A percentile compares a stretch with the other conserved stretches of the same genome.
phyloP scores from a whole-genome alignment of 345 rosid genomes.

The Ceriops zippeliana region DNA sequence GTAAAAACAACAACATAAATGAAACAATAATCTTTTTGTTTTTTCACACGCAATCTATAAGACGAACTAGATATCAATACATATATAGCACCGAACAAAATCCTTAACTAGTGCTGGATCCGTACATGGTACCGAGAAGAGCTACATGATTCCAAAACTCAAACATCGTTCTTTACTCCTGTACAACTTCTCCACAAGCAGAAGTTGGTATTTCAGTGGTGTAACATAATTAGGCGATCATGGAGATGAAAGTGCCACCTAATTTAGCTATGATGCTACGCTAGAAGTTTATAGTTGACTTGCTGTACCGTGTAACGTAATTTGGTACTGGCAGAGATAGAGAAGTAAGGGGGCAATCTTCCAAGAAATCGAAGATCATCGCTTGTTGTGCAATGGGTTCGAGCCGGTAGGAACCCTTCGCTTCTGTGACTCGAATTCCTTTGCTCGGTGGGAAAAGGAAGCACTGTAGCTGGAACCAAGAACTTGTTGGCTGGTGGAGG shows the following conservation, averaged over 20 bases:
- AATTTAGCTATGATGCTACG: too few relatives aligned
- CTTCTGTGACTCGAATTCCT: constrained; percentile 32
- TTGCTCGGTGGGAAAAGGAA: background rate
- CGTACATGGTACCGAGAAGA: too few relatives aligned
- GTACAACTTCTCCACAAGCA: constrained; percentile 1
- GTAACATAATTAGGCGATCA: background rate
- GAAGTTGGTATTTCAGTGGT: background rate
- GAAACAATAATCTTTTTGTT: too few relatives aligned
- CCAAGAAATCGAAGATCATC: constrained; percentile 10
- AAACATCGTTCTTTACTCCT: background rate
- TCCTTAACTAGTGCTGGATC: background rate
- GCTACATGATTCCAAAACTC: background rate
- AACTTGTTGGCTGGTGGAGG: constrained; percentile 10
- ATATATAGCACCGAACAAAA: too few relatives aligned
- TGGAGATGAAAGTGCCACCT: background rate
- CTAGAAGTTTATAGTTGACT: background rate
- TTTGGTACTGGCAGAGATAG: background rate
- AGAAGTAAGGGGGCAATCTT: background rate
- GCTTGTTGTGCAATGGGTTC: constrained; percentile 52
- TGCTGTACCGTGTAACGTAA: background rate
- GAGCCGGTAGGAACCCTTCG: constrained; percentile 48
- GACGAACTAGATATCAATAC: too few relatives aligned
- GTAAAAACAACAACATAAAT: too few relatives aligned
- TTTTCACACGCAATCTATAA: too few relatives aligned
- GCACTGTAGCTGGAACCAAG: background rate